These are phyloP conservation scores for Inonotus hispidus DNA, from an alignment of 1,284 basidiomycete genomes.

Conservation along the genomic window DNA sequence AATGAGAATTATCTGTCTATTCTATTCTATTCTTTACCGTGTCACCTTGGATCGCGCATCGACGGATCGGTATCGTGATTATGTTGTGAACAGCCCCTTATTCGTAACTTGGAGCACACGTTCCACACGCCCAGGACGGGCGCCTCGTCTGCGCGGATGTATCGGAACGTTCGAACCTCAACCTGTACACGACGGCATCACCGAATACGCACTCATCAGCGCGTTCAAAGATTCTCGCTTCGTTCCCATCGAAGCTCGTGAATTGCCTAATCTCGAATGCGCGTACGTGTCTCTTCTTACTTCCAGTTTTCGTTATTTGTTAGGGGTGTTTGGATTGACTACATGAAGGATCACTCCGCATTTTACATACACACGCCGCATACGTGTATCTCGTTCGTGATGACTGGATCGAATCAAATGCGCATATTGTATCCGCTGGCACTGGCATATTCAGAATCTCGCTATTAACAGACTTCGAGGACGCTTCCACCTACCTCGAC, in stretches of 20 bases:
- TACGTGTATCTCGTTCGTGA: not conserved
- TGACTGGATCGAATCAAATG: not conserved
- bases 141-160: constrained; percentile 79
- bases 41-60: not conserved
- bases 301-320: not conserved
- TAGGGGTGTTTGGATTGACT: constrained; percentile 15
- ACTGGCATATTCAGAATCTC: constrained; percentile 57
- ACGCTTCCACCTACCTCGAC: constrained; percentile 80
- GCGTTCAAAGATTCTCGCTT: constrained; percentile 71
- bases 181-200: constrained; percentile 70
- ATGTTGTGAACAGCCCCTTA: constrained; percentile 61
- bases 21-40: not conserved
- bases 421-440: not conserved
- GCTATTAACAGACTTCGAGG: constrained; percentile 89
- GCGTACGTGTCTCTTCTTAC: constrained; percentile 47
- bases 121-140: constrained; percentile 50
- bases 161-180: constrained; percentile 91
- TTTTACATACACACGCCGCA: not conserved
- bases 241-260: constrained; percentile 65
- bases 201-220: constrained; percentile 88
- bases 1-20: no score
- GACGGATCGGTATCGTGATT: no score
- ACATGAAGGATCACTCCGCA: not conserved
- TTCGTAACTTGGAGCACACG: constrained; percentile 96
- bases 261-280: constrained; percentile 82